A percentile compares a stretch with the other conserved stretches of the same genome.
Evolutionary conservation across 768 basidiomycete genomes (phyloP).

Genomic region (Auricularia auricula-judae): DNA sequence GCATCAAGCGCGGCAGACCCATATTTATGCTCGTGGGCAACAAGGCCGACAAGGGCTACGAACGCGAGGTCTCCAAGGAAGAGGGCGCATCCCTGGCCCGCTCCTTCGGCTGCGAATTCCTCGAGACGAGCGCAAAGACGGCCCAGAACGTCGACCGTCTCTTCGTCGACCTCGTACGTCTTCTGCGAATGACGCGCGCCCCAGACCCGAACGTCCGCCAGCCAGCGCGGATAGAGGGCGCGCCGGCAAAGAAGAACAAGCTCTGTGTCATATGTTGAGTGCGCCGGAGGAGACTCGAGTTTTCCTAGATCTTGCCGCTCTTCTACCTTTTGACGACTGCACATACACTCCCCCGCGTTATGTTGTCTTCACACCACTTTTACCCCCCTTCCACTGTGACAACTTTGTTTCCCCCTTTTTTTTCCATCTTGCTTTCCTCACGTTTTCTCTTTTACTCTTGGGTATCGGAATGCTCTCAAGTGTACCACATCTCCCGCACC

Average conservation of each 20-base stretch:
- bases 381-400: neutral
- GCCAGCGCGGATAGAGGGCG: neutral
- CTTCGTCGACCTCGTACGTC: slow-evolving; percentile 80
- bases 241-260: neutral
- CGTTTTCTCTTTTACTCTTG: neutral
- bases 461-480: neutral
- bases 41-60: slow-evolving; percentile 87
- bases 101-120: slow-evolving; percentile 82
- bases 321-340: neutral
- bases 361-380: neutral
- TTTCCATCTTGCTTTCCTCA: slow-evolving; percentile 11
- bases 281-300: slow-evolving; percentile 65
- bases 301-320: slow-evolving; percentile 19
- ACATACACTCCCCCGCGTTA: neutral
- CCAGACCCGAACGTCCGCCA: neutral
- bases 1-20: slow-evolving; percentile 76
- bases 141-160: slow-evolving; percentile 84
- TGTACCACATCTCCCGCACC: neutral
- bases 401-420: slow-evolving; percentile 13
- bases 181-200: slow-evolving; percentile 35
- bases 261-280: neutral
- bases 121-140: slow-evolving; percentile 95
- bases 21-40: slow-evolving; percentile 94
- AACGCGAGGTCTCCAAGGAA: slow-evolving; percentile 83
- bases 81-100: slow-evolving; percentile 77